Evolutionary conservation across 1,284 basidiomycete species (phyloP), one percentile per base, ranked within the genome.

Genomic region (Microbotryum lychnidis-dioicae): DNA sequence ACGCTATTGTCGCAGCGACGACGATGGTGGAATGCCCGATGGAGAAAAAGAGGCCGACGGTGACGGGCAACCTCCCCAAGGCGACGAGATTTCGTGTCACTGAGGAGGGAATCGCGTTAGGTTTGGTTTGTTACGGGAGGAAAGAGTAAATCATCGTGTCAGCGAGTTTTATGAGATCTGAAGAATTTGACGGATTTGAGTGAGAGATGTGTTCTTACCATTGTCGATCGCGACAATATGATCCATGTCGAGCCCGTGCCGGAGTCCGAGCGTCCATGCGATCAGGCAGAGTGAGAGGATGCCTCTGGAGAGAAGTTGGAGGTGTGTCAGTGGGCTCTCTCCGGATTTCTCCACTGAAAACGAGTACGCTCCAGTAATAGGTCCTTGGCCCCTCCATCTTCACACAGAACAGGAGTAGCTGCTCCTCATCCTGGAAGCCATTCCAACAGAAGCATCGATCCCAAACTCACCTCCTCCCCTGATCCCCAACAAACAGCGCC

Each of bases 1-100:
- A 61, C 55, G 74, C 74, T 48, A 76, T 69, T 10, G 75, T 74
- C 27, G 73, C 72, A 12, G 67, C 70, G 16, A 77, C 50, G 3
- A 77, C 76, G 48, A 77, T 75, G 21, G 73, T 74, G 18, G 75
- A 76, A 54, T 77, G 76, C 4, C 76, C 76, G 25, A 76, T 67
- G 20, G 73, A 74, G 69, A 77, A 77, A 64, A 72, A 77, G 6
- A 75, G 64, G 3, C 76, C 76, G 49, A 73, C 72, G 0, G 75
- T 75, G 27, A 76, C 70, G 6, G 74, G 74, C 12, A 58, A 51
- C 27, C 65, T 62, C 4, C 65, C 67, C 52, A 64, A 51, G 1
- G 67, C 56, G 33, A 71, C 70, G 47, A 71, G 55, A 18, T 66
- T 63, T 18, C 70, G 60, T 3, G 69, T 71, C 10, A 64, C 69